These are phyloP conservation scores for Solanum hybrid DNA, from an alignment of 305 asterid genomes.

Conservation along the genomic window DNA sequence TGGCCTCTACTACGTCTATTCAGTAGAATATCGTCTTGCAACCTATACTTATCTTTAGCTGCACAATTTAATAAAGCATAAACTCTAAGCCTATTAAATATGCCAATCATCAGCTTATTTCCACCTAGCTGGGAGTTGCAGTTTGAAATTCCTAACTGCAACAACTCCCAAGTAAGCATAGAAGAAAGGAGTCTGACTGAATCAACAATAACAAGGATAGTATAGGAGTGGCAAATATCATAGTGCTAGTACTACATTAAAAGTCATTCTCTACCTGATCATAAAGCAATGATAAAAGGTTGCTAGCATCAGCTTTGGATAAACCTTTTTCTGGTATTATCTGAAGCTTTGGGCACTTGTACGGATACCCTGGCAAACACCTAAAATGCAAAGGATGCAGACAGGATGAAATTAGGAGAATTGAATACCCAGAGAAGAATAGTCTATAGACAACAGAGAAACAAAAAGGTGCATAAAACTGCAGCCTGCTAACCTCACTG, in stretches of 20 bases:
- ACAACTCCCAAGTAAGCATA: not conserved
- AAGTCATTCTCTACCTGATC: conserved; percentile 59
- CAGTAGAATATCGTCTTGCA: not conserved
- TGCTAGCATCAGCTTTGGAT: conserved; percentile 55
- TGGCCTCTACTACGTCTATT: not conserved
- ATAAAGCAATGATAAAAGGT: conserved; percentile 71
- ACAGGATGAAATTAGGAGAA: not conserved
- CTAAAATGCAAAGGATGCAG: conserved; percentile 27
- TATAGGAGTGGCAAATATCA: not conserved
- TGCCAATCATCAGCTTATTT: not conserved
- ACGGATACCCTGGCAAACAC: conserved; percentile 84
- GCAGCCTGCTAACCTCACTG: conserved; percentile 57
- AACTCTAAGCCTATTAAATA: not conserved
- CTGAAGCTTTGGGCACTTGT: conserved; percentile 82
- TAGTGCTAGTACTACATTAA: not conserved
- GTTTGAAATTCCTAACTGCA: conserved; percentile 4
- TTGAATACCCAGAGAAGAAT: conserved; percentile 1
- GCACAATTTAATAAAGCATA: not conserved
- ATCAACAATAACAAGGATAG: conserved; percentile 2
- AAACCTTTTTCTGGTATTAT: conserved; percentile 78
- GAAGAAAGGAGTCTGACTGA: not conserved
- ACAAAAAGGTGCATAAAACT: not conserved
- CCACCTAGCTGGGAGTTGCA: conserved; percentile 1
- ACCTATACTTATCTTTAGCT: not conserved
- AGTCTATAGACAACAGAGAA: not conserved